A percentile compares a stretch with the other conserved stretches of the same genome.
Conservation (phyloP, 768 basidiomycete genomes). For the Antrodiella citrinella region DNA sequence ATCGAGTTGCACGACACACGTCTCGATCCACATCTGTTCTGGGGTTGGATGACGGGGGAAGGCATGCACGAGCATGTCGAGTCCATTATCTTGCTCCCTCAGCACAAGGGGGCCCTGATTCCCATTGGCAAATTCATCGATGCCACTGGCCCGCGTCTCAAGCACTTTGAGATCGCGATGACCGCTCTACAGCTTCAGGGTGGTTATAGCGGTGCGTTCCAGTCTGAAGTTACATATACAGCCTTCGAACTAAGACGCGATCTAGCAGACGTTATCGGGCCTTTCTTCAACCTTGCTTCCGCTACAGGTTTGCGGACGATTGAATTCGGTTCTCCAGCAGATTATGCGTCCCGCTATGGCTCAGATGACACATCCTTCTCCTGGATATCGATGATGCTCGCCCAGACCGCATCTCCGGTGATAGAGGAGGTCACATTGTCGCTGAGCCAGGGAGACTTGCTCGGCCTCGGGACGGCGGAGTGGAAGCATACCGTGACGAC, state of each 20-base stretch:
- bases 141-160: slow-evolving; percentile 5
- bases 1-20: slow-evolving; percentile 5
- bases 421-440: slow-evolving; percentile 10
- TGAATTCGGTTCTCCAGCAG: slow-evolving; percentile 12
- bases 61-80: slow-evolving; percentile 4
- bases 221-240: neutral
- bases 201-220: slow-evolving; percentile 8
- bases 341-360: slow-evolving; percentile 7
- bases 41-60: slow-evolving; percentile 4
- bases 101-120: slow-evolving; percentile 7
- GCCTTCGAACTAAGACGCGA: neutral
- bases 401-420: slow-evolving; percentile 5
- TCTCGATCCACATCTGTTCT: slow-evolving; percentile 5
- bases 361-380: slow-evolving; percentile 9
- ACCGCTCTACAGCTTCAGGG: slow-evolving; percentile 8
- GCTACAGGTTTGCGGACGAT: slow-evolving; percentile 4
- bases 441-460: neutral
- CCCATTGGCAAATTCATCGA: slow-evolving; percentile 1
- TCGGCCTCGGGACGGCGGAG: neutral
- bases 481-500: neutral
- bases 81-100: slow-evolving; percentile 5
- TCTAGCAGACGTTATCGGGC: neutral
- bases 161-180: slow-evolving; percentile 10
- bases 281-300: slow-evolving; percentile 1
- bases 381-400: slow-evolving; percentile 10